Conservation (phyloP, 139 green algal genomes). For the Dunaliella primolecta region DNA sequence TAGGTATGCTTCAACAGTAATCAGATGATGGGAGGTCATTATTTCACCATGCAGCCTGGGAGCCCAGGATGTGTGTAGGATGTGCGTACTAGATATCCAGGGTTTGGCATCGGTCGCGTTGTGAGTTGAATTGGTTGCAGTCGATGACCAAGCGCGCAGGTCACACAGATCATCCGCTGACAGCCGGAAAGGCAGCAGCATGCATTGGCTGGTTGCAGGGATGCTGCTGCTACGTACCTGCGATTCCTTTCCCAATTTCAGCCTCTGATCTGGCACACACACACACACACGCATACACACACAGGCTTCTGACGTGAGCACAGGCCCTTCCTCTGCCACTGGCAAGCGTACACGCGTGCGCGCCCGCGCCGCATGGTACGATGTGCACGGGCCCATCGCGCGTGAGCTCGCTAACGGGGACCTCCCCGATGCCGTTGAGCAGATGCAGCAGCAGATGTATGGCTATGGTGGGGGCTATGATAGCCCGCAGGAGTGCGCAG, state of each 20-base stretch:
- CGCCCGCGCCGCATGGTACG: constrained; percentile 33
- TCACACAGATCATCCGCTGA: too few relatives aligned
- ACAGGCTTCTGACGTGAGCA: background rate
- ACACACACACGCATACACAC: constrained; percentile 8
- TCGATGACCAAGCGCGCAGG: too few relatives aligned
- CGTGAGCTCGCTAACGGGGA: constrained; percentile 38
- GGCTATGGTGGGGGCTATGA: background rate
- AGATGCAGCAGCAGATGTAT: constrained; percentile 13
- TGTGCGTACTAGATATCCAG: too few relatives aligned
- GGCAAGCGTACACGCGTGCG: constrained; percentile 34
- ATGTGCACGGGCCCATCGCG: constrained; percentile 33
- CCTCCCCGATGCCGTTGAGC: constrained; percentile 18
- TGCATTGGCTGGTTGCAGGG: too few relatives aligned
- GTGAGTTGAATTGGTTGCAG: too few relatives aligned
- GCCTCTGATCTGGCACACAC: background rate
- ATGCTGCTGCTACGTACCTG: background rate
- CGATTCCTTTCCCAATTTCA: background rate
- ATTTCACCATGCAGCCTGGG: too few relatives aligned
- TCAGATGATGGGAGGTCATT: too few relatives aligned
- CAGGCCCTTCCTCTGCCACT: background rate
- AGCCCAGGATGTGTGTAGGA: too few relatives aligned
- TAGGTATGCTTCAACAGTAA: too few relatives aligned
- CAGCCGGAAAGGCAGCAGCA: too few relatives aligned
- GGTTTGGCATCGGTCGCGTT: too few relatives aligned
- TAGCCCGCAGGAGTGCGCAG: background rate